A percentile compares a stretch with the other conserved stretches of the same genome.
phyloP scores from a whole-genome alignment of 176 grass and related monocot species.

The Juncus inflexus region DNA sequence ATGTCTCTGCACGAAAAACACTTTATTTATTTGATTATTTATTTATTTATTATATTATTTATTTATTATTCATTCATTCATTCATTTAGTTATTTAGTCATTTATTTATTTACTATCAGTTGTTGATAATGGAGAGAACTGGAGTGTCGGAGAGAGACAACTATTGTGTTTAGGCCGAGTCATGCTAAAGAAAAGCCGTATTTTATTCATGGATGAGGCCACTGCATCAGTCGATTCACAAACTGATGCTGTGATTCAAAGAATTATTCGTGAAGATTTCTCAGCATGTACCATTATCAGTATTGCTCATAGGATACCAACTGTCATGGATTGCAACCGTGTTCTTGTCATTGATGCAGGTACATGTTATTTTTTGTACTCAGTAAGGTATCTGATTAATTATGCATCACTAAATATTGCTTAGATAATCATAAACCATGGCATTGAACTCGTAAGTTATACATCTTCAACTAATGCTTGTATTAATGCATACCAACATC shows the following conservation, averaged over 20 bases:
- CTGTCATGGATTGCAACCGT: constrained; percentile 90
- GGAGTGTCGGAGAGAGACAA: constrained; percentile 93
- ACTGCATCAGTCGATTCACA: constrained; percentile 96
- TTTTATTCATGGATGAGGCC: constrained; percentile 97
- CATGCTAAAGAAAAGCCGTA: constrained; percentile 83
- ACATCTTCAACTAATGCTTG: too few relatives aligned
- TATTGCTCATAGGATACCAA: constrained; percentile 98
- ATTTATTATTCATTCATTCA: too few relatives aligned
- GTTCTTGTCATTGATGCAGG: constrained; percentile 93
- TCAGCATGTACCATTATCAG: constrained; percentile 88
- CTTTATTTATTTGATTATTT: too few relatives aligned
- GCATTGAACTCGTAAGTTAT: background rate
- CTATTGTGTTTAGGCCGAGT: constrained; percentile 83
- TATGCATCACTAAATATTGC: background rate
- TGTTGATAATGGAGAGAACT: constrained; percentile 95
- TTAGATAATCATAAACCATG: background rate
- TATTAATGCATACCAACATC: too few relatives aligned
- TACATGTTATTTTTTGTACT: constrained; percentile 18
- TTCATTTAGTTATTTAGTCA: too few relatives aligned
- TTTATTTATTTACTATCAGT: constrained; percentile 29
- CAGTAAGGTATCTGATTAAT: background rate
- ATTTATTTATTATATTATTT: background rate
- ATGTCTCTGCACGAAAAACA: too few relatives aligned
- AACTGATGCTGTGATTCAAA: constrained; percentile 92
- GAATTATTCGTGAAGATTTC: constrained; percentile 92